Percentiles rank a stretch among this genome's conserved stretches.
Conservation (phyloP, 2,329 filamentous ascomycete species). For the Macroventuria anomochaeta region DNA sequence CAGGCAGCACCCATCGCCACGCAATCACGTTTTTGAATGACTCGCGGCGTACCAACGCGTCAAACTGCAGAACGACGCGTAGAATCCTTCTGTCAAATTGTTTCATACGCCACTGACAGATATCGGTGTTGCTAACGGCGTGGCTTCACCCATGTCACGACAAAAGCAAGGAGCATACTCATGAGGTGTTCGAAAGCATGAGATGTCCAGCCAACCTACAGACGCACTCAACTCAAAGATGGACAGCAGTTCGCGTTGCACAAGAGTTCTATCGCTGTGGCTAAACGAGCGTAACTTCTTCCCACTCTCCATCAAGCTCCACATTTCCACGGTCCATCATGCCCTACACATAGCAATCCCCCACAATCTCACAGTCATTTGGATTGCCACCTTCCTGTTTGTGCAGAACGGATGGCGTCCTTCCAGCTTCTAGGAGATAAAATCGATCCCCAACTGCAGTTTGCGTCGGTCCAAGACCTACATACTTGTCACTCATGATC, state of each 20-base stretch:
- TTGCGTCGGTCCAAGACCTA: too few relatives aligned
- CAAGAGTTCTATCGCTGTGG: too few relatives aligned
- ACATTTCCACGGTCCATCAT: not conserved
- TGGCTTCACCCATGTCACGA: not conserved
- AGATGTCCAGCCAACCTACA: too few relatives aligned
- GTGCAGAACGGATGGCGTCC: not conserved
- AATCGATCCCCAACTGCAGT: too few relatives aligned
- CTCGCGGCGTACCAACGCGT: slow-evolving; percentile 9
- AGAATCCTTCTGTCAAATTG: not conserved
- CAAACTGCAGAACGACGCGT: not conserved
- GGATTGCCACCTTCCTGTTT: not conserved
- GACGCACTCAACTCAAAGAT: not conserved
- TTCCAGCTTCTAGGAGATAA: not conserved
- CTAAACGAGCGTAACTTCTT: not conserved
- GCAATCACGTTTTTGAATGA: slow-evolving; percentile 15
- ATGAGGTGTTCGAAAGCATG: too few relatives aligned
- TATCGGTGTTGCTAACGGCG: too few relatives aligned
- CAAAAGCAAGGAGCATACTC: too few relatives aligned
- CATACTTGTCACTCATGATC: too few relatives aligned
- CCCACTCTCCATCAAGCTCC: not conserved
- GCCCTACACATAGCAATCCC: not conserved
- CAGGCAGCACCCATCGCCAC: slow-evolving; percentile 19
- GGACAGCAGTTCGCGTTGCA: too few relatives aligned
- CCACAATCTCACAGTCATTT: not conserved
- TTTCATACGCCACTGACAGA: slow-evolving; percentile 1